Evolutionary conservation across 768 basidiomycete species (phyloP), one percentile per base, ranked within the genome.

Genomic region (Podaxis sp.): DNA sequence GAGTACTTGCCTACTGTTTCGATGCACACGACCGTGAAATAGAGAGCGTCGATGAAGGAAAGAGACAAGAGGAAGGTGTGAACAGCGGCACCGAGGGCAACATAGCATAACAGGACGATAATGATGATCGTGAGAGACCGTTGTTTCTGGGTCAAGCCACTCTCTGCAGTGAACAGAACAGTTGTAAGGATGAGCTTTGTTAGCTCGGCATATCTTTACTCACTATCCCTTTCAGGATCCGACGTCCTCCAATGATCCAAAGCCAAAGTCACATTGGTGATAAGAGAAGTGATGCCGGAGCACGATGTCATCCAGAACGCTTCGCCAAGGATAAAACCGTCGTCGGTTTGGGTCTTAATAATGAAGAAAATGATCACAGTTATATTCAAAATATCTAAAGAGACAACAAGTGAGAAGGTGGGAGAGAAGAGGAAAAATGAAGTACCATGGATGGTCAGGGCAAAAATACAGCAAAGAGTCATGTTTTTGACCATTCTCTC

Each of bases 241-340:
- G 79, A 76, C 0, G 86, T 91, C 13, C 68, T 72, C 5, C 82
- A 50, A 36, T 85, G 74, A 66, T 95, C 93, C 42, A 79, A 70
- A 7, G 89, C 77, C 2, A 95, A 73, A 0, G 87, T 90, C 27
- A 87, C 62, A 65, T 90, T 94, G 11, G 85, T 87, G 53, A 86
- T 70, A 1, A 82, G 72, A 0, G 89, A 88, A 1, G 81, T 81
- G 4, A 85, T 75, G 0, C 90, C 93, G 0, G 88, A 89, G 66
- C 88, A 90, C 11, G 91, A 74, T 2, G 86, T 88, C 70, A 88
- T 80, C 91, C 91, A 94, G 67, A 85, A 91, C 0, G 88, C 74
- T 66, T 86, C 79, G 0, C 79, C 86, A 61, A 86, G 90, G 0
- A 86, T 87, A 71, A 90, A 91, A 0, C 84, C 88, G 60, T 87